Conservation (phyloP, 179 eudicot species). For the Actinidia chinensis region DNA sequence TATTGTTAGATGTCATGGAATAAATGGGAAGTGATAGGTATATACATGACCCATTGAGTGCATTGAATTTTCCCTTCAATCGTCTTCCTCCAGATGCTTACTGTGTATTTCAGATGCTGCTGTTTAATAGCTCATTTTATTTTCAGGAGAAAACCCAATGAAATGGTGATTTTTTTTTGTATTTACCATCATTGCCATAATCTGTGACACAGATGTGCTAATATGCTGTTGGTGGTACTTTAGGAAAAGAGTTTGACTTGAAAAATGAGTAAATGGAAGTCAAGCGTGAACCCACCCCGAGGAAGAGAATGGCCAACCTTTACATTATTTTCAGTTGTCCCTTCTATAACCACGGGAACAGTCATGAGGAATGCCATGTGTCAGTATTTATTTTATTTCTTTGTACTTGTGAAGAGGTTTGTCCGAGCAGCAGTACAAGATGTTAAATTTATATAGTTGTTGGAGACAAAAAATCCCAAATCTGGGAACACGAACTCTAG, state of each 20-base stretch:
- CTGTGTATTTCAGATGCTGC: not conserved
- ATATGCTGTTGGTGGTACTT: not conserved
- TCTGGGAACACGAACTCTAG: too few species aligned
- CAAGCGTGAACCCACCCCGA: slow-evolving; percentile 77
- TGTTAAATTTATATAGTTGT: too few species aligned
- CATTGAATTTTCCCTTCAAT: too few species aligned
- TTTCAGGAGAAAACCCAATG: too few species aligned
- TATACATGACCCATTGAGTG: too few species aligned
- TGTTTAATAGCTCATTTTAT: not conserved
- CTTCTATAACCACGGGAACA: slow-evolving; percentile 80
- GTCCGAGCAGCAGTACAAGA: too few species aligned
- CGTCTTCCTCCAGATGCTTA: too few species aligned
- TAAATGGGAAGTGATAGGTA: too few species aligned
- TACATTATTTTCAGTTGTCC: slow-evolving; percentile 87
- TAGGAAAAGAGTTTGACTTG: slow-evolving; percentile 21
- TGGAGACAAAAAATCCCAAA: too few species aligned
- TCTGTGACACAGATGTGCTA: slow-evolving; percentile 1
- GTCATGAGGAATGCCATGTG: slow-evolving; percentile 77
- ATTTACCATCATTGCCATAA: not conserved
- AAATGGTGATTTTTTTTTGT: not conserved
- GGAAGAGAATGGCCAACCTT: slow-evolving; percentile 76
- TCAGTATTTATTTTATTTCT: slow-evolving; percentile 31
- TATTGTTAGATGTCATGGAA: too few species aligned
- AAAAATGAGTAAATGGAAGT: slow-evolving; percentile 82
- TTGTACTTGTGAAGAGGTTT: too few species aligned